phyloP scores from a whole-genome alignment of 2,329 filamentous ascomycete species.

The Claviceps sp. region DNA sequence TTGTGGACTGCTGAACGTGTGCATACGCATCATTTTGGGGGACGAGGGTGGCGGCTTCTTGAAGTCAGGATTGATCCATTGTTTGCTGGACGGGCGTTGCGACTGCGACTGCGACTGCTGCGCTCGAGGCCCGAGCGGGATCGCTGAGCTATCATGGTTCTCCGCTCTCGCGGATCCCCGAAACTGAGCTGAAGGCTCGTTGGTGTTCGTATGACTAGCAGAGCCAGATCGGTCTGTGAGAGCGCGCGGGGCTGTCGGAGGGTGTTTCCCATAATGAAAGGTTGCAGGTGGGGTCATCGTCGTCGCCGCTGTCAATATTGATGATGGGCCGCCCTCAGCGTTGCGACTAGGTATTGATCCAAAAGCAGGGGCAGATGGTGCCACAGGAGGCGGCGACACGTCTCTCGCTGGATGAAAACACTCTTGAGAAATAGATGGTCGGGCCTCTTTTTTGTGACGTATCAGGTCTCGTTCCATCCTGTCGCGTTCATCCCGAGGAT shows the following conservation, averaged over 20 bases:
- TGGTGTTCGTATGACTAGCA: conserved; percentile 18
- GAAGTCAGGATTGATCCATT: conserved; percentile 44
- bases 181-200: conserved; percentile 18
- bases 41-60: conserved; percentile 37
- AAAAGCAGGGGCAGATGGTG: conserved; percentile 44
- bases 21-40: conserved; percentile 36
- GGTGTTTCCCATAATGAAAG: conserved; percentile 23
- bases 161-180: conserved; percentile 28
- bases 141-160: conserved; percentile 30
- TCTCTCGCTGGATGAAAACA: conserved; percentile 32
- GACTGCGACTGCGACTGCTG: conserved; percentile 34
- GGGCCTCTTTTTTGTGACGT: conserved; percentile 35
- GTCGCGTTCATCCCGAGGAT: conserved; percentile 34
- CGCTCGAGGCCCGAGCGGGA: conserved; percentile 40
- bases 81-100: conserved; percentile 40
- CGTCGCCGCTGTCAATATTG: background rate
- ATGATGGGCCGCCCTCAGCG: conserved; percentile 14
- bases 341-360: conserved; percentile 39
- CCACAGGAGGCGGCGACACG: conserved; percentile 42
- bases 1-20: conserved; percentile 29
- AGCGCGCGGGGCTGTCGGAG: conserved; percentile 40
- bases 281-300: background rate
- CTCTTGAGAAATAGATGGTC: conserved; percentile 35
- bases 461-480: conserved; percentile 30
- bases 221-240: conserved; percentile 36